Percentiles rank a stretch among this genome's conserved stretches.
phyloP scores from a whole-genome alignment of 192 early-diverging fungal species.

The Diversispora eburnea region DNA sequence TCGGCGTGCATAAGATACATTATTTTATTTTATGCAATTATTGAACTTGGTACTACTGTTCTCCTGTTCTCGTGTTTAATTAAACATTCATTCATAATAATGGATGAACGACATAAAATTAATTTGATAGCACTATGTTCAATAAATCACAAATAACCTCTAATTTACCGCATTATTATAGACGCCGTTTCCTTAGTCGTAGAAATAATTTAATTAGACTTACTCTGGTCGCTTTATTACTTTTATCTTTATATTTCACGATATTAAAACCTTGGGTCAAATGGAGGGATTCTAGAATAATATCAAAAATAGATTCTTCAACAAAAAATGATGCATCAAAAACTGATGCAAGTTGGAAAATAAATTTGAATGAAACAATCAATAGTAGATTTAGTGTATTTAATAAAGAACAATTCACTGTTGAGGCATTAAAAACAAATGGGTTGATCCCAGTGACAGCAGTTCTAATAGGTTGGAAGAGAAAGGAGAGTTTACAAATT shows the following conservation, averaged over 20 bases:
- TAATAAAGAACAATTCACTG: conserved; percentile 36
- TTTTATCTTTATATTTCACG: neutral
- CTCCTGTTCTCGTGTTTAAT: no score
- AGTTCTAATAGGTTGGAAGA: conserved; percentile 50
- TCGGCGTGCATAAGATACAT: no score
- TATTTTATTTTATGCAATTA: no score
- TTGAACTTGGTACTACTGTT: no score
- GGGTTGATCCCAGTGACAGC: conserved; percentile 45
- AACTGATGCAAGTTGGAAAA: neutral
- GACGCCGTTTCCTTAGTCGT: neutral
- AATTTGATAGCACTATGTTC: no score
- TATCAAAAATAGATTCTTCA: neutral
- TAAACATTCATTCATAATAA: no score
- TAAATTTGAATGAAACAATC: neutral
- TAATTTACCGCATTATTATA: no score
- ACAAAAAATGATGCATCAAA: neutral
- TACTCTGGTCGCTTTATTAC: neutral
- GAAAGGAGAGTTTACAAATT: conserved; percentile 35
- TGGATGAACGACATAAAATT: no score
- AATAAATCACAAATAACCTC: no score
- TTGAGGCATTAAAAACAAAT: conserved; percentile 33
- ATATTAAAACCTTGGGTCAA: conserved; percentile 7
- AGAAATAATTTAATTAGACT: neutral
- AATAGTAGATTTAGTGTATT: neutral
- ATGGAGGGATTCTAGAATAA: neutral